Conservation (phyloP, 164 flowering plant genomes). For the Protea cynaroides region DNA sequence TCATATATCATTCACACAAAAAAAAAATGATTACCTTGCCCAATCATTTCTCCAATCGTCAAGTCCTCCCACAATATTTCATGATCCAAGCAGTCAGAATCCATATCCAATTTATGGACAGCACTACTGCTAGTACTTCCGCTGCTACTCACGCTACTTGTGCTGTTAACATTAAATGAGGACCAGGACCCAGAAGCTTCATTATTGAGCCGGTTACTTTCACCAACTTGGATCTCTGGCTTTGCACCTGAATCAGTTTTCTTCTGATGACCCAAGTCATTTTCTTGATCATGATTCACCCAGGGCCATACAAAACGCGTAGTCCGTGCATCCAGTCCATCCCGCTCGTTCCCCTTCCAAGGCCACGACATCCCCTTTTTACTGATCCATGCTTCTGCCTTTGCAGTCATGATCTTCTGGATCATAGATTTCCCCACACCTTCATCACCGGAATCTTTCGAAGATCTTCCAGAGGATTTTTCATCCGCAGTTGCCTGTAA, state of each 20-base stretch:
- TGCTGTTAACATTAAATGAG: slow-evolving; percentile 67
- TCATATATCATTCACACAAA: not conserved
- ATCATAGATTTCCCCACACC: slow-evolving; percentile 59
- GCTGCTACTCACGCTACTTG: slow-evolving; percentile 86
- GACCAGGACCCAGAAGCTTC: slow-evolving; percentile 88
- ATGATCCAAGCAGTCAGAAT: slow-evolving; percentile 69
- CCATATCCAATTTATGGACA: slow-evolving; percentile 65
- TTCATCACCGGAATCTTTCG: slow-evolving; percentile 58
- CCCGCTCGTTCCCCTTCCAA: slow-evolving; percentile 72
- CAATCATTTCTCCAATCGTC: slow-evolving; percentile 86
- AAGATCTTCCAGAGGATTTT: slow-evolving; percentile 30
- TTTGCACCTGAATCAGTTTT: slow-evolving; percentile 26
- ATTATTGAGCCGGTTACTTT: slow-evolving; percentile 38
- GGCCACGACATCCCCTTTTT: slow-evolving; percentile 80
- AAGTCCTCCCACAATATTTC: slow-evolving; percentile 97
- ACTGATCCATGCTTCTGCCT: slow-evolving; percentile 85
- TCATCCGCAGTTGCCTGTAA: slow-evolving; percentile 38
- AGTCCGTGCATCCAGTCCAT: slow-evolving; percentile 37
- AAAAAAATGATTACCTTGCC: slow-evolving; percentile 60
- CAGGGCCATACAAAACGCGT: slow-evolving; percentile 51
- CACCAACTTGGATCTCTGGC: slow-evolving; percentile 40
- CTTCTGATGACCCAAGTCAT: slow-evolving; percentile 34
- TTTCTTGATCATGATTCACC: slow-evolving; percentile 53
- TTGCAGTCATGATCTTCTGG: slow-evolving; percentile 62
- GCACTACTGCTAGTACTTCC: slow-evolving; percentile 83